A percentile compares a stretch with the other conserved stretches of the same genome.
These are phyloP conservation scores for Coemansia sp. DNA, from an alignment of 192 early-diverging fungal genomes.

Conservation along the genomic window DNA sequence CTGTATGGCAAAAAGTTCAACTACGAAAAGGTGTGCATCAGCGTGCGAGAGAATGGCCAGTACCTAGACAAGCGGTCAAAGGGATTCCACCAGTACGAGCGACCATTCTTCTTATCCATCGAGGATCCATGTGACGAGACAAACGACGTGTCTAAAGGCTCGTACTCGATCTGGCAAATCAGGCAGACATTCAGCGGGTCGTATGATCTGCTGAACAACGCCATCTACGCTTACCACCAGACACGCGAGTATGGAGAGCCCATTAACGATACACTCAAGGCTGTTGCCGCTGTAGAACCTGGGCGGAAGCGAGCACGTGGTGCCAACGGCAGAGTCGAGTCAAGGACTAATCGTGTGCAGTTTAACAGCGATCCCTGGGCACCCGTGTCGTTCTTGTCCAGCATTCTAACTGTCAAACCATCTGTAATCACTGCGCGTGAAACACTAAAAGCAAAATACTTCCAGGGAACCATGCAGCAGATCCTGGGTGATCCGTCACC, in stretches of 20 bases:
- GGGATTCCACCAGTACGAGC: slow-evolving; percentile 17
- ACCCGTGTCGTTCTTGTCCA: slow-evolving; percentile 48
- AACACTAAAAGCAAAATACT: slow-evolving; percentile 19
- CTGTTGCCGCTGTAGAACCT: not conserved
- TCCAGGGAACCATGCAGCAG: slow-evolving; percentile 36
- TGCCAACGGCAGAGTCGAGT: slow-evolving; percentile 13
- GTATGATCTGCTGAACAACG: slow-evolving; percentile 48
- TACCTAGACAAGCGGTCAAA: slow-evolving; percentile 53
- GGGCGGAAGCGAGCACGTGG: slow-evolving; percentile 23
- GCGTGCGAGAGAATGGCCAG: slow-evolving; percentile 52
- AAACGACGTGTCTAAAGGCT: slow-evolving; percentile 58
- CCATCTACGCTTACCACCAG: slow-evolving; percentile 52
- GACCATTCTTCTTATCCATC: slow-evolving; percentile 53
- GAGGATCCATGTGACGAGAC: slow-evolving; percentile 55
- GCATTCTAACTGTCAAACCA: slow-evolving; percentile 28
- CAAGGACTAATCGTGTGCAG: not conserved
- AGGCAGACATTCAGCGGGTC: slow-evolving; percentile 49
- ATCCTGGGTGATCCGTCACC: slow-evolving; percentile 20
- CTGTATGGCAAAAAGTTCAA: slow-evolving; percentile 83
- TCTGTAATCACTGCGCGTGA: slow-evolving; percentile 16
- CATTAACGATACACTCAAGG: slow-evolving; percentile 33
- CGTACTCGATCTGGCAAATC: slow-evolving; percentile 46
- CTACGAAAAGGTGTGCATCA: slow-evolving; percentile 63
- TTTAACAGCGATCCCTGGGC: slow-evolving; percentile 43
- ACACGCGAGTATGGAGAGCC: slow-evolving; percentile 46